phyloP scores from a whole-genome alignment of 306 rosid genomes.

The Abrus precatorius region DNA sequence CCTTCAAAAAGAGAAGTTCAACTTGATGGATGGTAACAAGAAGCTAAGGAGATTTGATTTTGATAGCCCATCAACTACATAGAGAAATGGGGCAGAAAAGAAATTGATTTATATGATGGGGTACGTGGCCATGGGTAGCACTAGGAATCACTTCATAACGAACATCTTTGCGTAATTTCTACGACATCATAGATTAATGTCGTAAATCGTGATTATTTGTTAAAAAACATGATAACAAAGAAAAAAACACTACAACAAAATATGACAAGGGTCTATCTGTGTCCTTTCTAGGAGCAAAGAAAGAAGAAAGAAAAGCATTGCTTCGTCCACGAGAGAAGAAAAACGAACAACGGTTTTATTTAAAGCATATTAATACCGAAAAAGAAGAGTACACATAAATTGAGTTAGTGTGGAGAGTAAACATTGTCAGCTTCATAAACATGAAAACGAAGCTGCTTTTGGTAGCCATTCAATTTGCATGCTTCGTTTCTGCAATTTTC shows the following conservation, averaged over 20 bases:
- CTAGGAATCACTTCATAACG: slow-evolving; percentile 34
- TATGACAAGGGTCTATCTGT: slow-evolving; percentile 27
- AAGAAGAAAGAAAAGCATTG: background rate
- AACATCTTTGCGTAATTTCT: slow-evolving; percentile 35
- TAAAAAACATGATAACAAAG: slow-evolving; percentile 30
- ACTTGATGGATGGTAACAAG: background rate
- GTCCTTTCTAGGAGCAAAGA: background rate
- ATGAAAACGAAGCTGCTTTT: slow-evolving; percentile 58
- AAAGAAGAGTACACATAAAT: slow-evolving; percentile 28
- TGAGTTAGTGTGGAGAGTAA: background rate
- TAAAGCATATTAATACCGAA: background rate
- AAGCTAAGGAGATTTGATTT: background rate
- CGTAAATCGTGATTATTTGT: slow-evolving; percentile 8
- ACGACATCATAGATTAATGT: slow-evolving; percentile 40
- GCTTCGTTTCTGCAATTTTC: slow-evolving; percentile 53
- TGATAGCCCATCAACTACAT: background rate
- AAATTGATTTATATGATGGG: slow-evolving; percentile 16
- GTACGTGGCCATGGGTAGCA: background rate
- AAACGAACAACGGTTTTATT: slow-evolving; percentile 27
- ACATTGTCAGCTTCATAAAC: background rate
- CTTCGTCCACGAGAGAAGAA: background rate
- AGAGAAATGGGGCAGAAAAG: background rate
- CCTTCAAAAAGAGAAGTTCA: slow-evolving; percentile 1
- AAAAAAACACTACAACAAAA: background rate
- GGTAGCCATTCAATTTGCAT: slow-evolving; percentile 44